Percentiles rank a stretch among this genome's conserved stretches.
phyloP scores from a whole-genome alignment of 345 rosid genomes.

The Heritiera littoralis region DNA sequence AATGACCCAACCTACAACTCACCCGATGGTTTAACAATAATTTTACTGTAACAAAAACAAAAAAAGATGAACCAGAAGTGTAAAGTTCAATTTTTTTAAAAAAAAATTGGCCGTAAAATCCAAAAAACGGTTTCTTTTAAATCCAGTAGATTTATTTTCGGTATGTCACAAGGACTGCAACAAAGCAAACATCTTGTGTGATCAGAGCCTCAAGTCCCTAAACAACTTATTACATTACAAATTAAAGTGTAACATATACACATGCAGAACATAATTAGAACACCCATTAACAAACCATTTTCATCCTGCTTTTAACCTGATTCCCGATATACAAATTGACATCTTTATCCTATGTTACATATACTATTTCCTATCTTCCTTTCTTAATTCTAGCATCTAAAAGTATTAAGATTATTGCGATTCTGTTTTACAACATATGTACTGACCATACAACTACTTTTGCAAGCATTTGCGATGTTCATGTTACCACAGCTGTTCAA shows the following conservation, averaged over 20 bases:
- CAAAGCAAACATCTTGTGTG: too few species aligned
- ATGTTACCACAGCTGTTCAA: background rate
- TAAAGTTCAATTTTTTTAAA: too few species aligned
- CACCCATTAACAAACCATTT: background rate
- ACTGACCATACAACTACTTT: slow-evolving; percentile 28
- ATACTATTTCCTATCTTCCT: slow-evolving; percentile 16
- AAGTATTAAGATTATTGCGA: slow-evolving; percentile 25
- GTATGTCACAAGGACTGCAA: too few species aligned
- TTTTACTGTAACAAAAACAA: too few species aligned
- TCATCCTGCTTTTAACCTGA: background rate
- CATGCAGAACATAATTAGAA: background rate
- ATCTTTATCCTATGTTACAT: slow-evolving; percentile 31
- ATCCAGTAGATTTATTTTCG: too few species aligned
- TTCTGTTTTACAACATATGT: slow-evolving; percentile 34
- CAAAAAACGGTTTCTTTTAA: too few species aligned
- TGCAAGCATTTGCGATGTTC: slow-evolving; percentile 24
- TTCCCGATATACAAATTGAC: slow-evolving; percentile 20
- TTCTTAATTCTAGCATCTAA: slow-evolving; percentile 28
- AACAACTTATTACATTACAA: background rate
- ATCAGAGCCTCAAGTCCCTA: background rate
- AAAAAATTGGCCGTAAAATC: too few species aligned
- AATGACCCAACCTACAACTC: too few species aligned
- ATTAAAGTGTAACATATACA: background rate
- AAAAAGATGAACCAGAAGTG: too few species aligned
- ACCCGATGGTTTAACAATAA: too few species aligned